A percentile compares a stretch with the other conserved stretches of the same genome.
Conservation (phyloP, 2,329 filamentous ascomycete genomes). For the Hypoxylon sp. region DNA sequence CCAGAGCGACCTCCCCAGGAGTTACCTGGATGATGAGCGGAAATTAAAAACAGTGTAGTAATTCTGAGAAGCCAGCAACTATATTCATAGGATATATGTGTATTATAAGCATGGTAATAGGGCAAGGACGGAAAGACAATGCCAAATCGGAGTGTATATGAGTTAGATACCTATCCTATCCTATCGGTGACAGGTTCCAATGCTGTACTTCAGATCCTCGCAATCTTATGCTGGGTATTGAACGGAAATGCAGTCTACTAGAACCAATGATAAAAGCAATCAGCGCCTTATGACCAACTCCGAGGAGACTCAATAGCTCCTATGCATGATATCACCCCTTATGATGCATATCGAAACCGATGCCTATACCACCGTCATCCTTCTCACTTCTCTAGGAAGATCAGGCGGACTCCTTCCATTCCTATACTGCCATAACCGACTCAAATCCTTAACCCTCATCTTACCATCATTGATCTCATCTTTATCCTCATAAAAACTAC, state of each 20-base stretch:
- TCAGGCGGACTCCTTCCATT: conserved; percentile 69
- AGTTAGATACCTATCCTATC: no score
- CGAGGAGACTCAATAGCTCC: neutral
- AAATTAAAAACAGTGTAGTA: neutral
- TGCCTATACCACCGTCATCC: conserved; percentile 53
- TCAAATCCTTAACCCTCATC: conserved; percentile 71
- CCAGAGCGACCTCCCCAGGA: neutral
- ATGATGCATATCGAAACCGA: neutral
- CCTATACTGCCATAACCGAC: conserved; percentile 72
- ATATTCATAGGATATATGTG: neutral
- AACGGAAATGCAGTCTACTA: neutral
- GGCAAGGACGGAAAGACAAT: neutral
- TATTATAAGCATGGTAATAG: neutral
- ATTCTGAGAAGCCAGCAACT: neutral
- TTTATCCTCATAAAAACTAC: conserved; percentile 47
- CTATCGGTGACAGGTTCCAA: neutral
- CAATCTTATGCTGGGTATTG: neutral
- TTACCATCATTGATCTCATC: conserved; percentile 51
- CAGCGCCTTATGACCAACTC: neutral
- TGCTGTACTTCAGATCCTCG: neutral
- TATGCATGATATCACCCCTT: neutral
- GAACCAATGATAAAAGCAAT: neutral
- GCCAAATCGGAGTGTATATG: neutral
- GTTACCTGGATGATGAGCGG: neutral
- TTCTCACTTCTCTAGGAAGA: conserved; percentile 53